These are phyloP conservation scores for Phytophthora hibernalis DNA, from an alignment of 352 stramenopile genomes.

Conservation along the genomic window DNA sequence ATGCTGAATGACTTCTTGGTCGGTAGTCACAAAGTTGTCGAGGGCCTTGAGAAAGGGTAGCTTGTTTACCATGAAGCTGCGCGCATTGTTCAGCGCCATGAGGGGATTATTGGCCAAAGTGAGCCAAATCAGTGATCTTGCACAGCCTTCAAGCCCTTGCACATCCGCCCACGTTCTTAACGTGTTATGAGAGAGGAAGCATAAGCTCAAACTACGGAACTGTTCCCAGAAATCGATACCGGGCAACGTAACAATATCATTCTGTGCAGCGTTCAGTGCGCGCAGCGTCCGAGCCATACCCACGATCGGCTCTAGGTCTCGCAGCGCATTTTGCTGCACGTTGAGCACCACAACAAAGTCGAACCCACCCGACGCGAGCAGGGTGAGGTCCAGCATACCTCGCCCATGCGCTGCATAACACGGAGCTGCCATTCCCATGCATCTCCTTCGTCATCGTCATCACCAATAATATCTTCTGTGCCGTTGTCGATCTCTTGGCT, in stretches of 20 bases:
- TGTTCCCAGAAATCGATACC: conserved; percentile 54
- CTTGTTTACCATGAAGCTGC: conserved; percentile 76
- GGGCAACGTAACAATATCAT: conserved; percentile 59
- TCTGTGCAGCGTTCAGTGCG: conserved; percentile 66
- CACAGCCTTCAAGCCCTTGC: conserved; percentile 51
- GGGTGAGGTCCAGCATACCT: conserved; percentile 37
- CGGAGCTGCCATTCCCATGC: conserved; percentile 52
- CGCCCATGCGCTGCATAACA: conserved; percentile 62
- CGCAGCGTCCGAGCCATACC: conserved; percentile 50
- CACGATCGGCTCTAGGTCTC: conserved; percentile 62
- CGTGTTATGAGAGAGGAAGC: conserved; percentile 68
- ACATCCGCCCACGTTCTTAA: conserved; percentile 61
- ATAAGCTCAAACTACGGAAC: conserved; percentile 56
- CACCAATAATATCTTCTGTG: conserved; percentile 12
- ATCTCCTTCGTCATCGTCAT: conserved; percentile 28
- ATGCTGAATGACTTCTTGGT: conserved; percentile 67
- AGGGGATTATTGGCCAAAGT: conserved; percentile 67
- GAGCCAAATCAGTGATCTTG: conserved; percentile 60
- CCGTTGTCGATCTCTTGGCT: conserved; percentile 5
- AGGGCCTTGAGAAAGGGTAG: conserved; percentile 65
- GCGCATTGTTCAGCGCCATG: conserved; percentile 57
- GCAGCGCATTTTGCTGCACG: conserved; percentile 65
- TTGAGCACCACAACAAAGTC: conserved; percentile 69
- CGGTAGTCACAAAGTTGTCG: conserved; percentile 68
- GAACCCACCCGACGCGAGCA: conserved; percentile 50